Evolutionary conservation across 768 basidiomycete species (phyloP).

Genomic region (Lactarius deliciosus): DNA sequence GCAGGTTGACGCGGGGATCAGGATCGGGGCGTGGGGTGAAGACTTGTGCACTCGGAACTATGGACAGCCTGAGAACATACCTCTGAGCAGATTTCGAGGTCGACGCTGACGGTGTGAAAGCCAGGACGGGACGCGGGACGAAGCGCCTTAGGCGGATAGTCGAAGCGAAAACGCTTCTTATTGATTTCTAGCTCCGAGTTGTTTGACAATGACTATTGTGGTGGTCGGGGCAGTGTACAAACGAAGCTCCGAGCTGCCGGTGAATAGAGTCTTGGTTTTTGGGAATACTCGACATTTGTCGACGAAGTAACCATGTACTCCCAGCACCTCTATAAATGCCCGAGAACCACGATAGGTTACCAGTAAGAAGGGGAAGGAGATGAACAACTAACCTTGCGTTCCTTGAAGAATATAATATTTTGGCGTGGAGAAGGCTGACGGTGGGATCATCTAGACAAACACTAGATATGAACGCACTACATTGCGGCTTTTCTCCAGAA

Average conservation of each 20-base stretch:
- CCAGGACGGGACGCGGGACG: conserved; percentile 52
- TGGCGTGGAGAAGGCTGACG: conserved; percentile 63
- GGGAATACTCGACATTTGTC: conserved; percentile 67
- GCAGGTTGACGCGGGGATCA: conserved; percentile 62
- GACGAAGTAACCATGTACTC: conserved; percentile 53
- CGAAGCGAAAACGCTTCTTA: conserved; percentile 68
- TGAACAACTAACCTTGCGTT: conserved; percentile 50
- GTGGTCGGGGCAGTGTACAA: too few relatives aligned
- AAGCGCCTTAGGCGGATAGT: conserved; percentile 72
- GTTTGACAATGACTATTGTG: conserved; percentile 59
- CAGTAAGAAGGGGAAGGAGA: not conserved
- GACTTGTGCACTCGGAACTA: conserved; percentile 74
- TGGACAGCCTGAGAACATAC: conserved; percentile 61
- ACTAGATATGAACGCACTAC: too few relatives aligned
- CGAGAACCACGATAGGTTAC: conserved; percentile 32
- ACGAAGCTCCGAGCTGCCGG: too few relatives aligned
- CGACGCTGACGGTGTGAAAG: conserved; percentile 36
- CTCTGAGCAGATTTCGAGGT: conserved; percentile 33
- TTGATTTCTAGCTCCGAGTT: conserved; percentile 67
- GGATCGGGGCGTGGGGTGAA: conserved; percentile 63
- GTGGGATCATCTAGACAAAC: conserved; percentile 68
- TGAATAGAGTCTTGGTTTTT: conserved; percentile 33
- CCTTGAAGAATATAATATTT: conserved; percentile 64
- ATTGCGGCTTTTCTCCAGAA: too few relatives aligned
- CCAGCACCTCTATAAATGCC: conserved; percentile 69